Base-by-base conservation (phyloP, 139 green algal species). In the Chlamydomonas sphaeroides region DNA sequence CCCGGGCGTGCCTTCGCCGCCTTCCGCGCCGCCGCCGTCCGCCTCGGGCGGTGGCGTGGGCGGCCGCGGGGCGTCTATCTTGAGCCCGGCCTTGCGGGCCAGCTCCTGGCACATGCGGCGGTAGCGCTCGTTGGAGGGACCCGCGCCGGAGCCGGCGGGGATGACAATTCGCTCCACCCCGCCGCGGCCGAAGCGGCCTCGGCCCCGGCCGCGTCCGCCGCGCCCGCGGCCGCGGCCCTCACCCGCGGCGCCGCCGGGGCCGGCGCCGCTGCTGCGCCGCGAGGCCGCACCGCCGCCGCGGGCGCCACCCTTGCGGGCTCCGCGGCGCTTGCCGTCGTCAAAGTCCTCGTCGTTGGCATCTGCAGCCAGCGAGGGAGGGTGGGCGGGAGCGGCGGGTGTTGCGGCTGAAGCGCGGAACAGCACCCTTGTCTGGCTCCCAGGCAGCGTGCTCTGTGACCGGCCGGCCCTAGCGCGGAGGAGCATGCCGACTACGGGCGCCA, bases 341-440 rank as follows among this genome's bases (percentile, higher is more conserved):
- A 57, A 79, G 23, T 78, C 85, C 35, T 79, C 75, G 14, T 79
- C 83, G 30, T 70, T 63, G n/a, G 73, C 83, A 23, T 65, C 83
- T n/a, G n/a, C n/a, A n/a, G n/a, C n/a, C n/a, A n/a, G n/a, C n/a
- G n/a, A n/a, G n/a, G n/a, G n/a, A n/a, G n/a, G n/a, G n/a, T n/a
- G n/a, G n/a, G n/a, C n/a, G n/a, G n/a, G n/a, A n/a, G n/a, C n/a
- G n/a, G n/a, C n/a, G n/a, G n/a, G n/a, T n/a, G n/a, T n/a, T n/a
- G n/a, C n/a, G n/a, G n/a, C n/a, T n/a, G n/a, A n/a, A n/a, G n/a
- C n/a, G n/a, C n/a, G n/a, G n/a, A n/a, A n/a, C n/a, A n/a, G n/a
- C n/a, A n/a, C n/a, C n/a, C n/a, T n/a, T n/a, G n/a, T n/a, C n/a
- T n/a, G n/a, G n/a, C n/a, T n/a, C n/a, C n/a, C n/a, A n/a, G n/a